Base-by-base conservation (phyloP, 2,329 filamentous ascomycete genomes). In the Trichoderma sp. region DNA sequence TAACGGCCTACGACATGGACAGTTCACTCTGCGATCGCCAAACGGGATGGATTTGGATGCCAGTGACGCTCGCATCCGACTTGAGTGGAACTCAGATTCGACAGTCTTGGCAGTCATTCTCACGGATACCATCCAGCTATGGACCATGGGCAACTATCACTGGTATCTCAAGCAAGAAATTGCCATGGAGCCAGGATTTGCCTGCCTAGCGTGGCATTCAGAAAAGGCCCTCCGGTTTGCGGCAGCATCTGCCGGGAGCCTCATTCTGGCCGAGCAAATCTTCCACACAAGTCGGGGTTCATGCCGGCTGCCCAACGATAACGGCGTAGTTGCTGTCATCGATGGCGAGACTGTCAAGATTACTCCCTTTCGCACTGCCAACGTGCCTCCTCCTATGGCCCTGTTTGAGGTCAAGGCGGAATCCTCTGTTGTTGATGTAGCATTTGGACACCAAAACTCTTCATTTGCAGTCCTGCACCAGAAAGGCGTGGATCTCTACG, bases 101-200 rank as follows among this genome's bases (percentile, higher is more conserved):
- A 95, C 91, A 1, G 93, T 97, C 0, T 86, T 99, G 59, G 94
- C 95, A 6, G 91, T 98, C n/a, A 85, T 88, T 1, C 89, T 95
- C 75, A 84, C 85, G 36, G 88, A 94, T 74, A 87, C 89, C 70
- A 84, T 96, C n/a, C 96, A 99, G 78, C 84, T 99, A 1, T 99
- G 96, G 96, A 97, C 94, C 0, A 97, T 92, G 87, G 93, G 94
- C 23, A 99, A 99, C 80, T 99, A 99, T 76, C 93, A 98, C 79
- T 99, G 96, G 88, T 98, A 98, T 80, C 85, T 99, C 17, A 99
- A 99, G 83, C 94, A 97, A 79, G 94, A 98, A 79, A 85, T 98
- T 7, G 76, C 80, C 8, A 77, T 76, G n/a, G 75, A 76, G 4
- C 76, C 80, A 13, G 75, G 76, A 4, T 76, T 81, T 50, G 66